A percentile compares a stretch with the other conserved stretches of the same genome.
phyloP scores from a whole-genome alignment of 495 filamentous ascomycete species.

The Aspergillus cavernicola region DNA sequence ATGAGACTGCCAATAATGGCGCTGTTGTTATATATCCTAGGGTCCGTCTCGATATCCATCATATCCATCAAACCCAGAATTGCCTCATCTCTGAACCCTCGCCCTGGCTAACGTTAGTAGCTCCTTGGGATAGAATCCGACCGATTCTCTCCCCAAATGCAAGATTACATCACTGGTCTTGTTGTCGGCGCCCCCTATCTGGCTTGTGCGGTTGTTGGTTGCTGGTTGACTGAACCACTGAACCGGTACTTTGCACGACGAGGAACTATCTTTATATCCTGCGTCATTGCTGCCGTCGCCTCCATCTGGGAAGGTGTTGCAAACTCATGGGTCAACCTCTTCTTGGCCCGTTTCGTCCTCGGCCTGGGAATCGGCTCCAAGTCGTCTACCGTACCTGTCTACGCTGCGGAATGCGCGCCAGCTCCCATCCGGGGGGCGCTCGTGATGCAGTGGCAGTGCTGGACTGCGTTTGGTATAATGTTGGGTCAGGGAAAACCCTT shows the following conservation, averaged over 20 bases:
- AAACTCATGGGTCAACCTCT: slow-evolving; percentile 50
- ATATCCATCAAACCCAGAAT: too few species aligned
- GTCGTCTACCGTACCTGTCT: slow-evolving; percentile 55
- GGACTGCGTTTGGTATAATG: slow-evolving; percentile 79
- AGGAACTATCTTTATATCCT: slow-evolving; percentile 56
- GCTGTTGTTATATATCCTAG: slow-evolving; percentile 64
- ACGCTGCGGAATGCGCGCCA: slow-evolving; percentile 55
- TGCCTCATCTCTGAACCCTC: too few species aligned
- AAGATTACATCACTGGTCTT: slow-evolving; percentile 38
- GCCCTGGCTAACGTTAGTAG: not conserved
- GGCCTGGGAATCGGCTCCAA: slow-evolving; percentile 61
- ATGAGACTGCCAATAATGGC: slow-evolving; percentile 78
- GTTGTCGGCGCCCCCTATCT: slow-evolving; percentile 47
- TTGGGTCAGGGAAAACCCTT: too few species aligned
- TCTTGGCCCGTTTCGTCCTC: slow-evolving; percentile 55
- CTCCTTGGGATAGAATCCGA: slow-evolving; percentile 10
- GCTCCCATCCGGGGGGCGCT: slow-evolving; percentile 55
- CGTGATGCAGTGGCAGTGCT: slow-evolving; percentile 63
- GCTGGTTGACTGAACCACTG: slow-evolving; percentile 54
- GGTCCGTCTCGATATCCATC: slow-evolving; percentile 16
- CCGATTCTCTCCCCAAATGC: slow-evolving; percentile 20
- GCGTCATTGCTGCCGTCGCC: slow-evolving; percentile 43
- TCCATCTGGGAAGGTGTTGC: slow-evolving; percentile 48
- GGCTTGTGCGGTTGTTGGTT: slow-evolving; percentile 42
- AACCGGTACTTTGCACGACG: slow-evolving; percentile 54